Percentiles rank a stretch among this genome's conserved stretches.
phyloP scores from a whole-genome alignment of 352 stramenopile species.

The Pythium phragmitis region DNA sequence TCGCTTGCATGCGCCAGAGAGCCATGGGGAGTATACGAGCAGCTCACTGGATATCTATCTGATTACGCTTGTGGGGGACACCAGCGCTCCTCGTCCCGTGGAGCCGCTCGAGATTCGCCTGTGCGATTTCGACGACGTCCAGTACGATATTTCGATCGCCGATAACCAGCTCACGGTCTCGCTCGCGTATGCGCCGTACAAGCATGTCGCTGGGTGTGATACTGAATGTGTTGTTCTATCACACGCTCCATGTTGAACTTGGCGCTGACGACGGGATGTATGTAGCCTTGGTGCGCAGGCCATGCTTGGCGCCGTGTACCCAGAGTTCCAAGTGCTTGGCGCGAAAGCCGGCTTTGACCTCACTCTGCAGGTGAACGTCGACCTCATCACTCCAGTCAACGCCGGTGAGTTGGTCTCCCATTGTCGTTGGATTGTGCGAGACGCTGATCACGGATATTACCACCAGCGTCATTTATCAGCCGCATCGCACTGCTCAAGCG shows the following conservation, averaged over 20 bases:
- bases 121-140: slow-evolving; percentile 87
- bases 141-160: slow-evolving; percentile 81
- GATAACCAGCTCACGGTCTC: slow-evolving; percentile 68
- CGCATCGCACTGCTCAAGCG: slow-evolving; percentile 79
- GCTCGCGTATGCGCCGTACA: slow-evolving; percentile 77
- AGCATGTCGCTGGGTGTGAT: slow-evolving; percentile 57
- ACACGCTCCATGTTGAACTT: slow-evolving; percentile 9
- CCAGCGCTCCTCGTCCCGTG: slow-evolving; percentile 64
- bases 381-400: slow-evolving; percentile 69
- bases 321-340: slow-evolving; percentile 65
- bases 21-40: neutral
- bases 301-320: slow-evolving; percentile 75
- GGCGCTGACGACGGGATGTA: slow-evolving; percentile 10
- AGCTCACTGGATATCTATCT: slow-evolving; percentile 4
- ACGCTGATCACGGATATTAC: neutral
- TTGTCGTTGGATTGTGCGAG: neutral
- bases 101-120: slow-evolving; percentile 74
- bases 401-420: slow-evolving; percentile 35
- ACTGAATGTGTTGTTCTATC: neutral
- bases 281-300: slow-evolving; percentile 59
- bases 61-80: slow-evolving; percentile 25
- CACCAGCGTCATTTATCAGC: slow-evolving; percentile 64
- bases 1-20: neutral
- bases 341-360: slow-evolving; percentile 81
- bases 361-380: slow-evolving; percentile 73